Conservation (phyloP, 768 basidiomycete genomes). For the Hypholoma sublateritium region DNA sequence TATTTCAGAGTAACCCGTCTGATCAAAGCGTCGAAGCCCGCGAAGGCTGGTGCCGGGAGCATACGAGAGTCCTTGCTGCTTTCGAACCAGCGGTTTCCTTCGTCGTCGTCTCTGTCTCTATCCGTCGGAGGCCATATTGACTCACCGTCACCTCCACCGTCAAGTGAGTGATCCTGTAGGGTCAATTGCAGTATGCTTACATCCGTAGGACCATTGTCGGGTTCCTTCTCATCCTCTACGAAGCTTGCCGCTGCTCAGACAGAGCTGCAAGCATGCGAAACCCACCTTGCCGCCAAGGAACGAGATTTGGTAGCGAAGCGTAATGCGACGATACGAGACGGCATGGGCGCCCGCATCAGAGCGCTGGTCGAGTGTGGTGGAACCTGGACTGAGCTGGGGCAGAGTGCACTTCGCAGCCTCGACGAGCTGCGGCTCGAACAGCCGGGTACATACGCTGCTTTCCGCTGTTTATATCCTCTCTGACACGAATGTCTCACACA, state of each 20-base stretch:
- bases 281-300: conserved; percentile 70
- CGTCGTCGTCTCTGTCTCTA: conserved; percentile 40
- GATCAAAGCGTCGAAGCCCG: conserved; percentile 71
- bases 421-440: conserved; percentile 32
- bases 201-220: conserved; percentile 22
- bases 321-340: conserved; percentile 55
- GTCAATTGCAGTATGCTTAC: conserved; percentile 12
- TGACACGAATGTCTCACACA: conserved; percentile 8
- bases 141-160: conserved; percentile 21
- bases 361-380: conserved; percentile 72
- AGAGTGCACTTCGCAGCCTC: conserved; percentile 49
- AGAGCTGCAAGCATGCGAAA: conserved; percentile 82
- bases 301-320: conserved; percentile 55
- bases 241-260: conserved; percentile 70
- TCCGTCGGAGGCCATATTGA: conserved; percentile 15
- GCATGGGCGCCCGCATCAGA: conserved; percentile 58
- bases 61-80: conserved; percentile 39
- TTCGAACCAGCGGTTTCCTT: conserved; percentile 28
- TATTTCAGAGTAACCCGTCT: conserved; percentile 67
- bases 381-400: conserved; percentile 68
- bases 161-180: conserved; percentile 19
- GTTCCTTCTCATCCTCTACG: conserved; percentile 31
- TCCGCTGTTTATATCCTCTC: background rate
- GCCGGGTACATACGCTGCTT: background rate
- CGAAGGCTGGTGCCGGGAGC: conserved; percentile 34